Evolutionary conservation across 2,329 filamentous ascomycete species (phyloP), one percentile per base, ranked within the genome.

Genomic region (Microcyclosporella mali): DNA sequence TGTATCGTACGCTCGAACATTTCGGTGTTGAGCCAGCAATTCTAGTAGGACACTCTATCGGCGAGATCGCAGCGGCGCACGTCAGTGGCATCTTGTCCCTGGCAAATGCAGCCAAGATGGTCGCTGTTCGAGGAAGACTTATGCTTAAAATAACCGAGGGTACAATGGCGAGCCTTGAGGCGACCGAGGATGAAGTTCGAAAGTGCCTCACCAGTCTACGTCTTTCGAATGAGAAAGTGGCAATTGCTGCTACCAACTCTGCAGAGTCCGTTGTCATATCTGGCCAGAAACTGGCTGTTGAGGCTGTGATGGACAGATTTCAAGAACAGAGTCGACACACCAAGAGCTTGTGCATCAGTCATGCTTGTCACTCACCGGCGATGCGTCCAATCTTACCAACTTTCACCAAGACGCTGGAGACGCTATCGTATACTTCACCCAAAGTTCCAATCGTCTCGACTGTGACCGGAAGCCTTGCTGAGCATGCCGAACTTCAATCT

Each of bases 1-100:
- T 77, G 1, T 60, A 71, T 0, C 62, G 72, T 14, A 51, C 68
- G 0, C 60, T 75, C 1, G 16, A n/a, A 7, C 27, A 44, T 6
- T 54, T 45, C 34, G 49, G 45, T 9, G 41, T 63, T 3, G 3
- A n/a, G 12, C 52, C 59, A 4, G 18, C 25, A 6, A 41, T 37
- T 14, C 56, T 64, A 0, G 43, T 57, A 16, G 62, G 63, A 3
- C 63, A 66, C 40, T 57, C 51, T 1, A 49, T 36, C n/a, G 63
- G 40, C 12, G 62, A 65, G 38, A 61, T 63, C 3, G 58, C 57
- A 11, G 60, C 61, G 0, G 59, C 62, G 2, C 62, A 58, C 38
- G 19, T 38, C 16, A 31, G 25, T 38, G 36, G 36, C 3, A 16
- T 15, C 14, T 9, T 38, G 11, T 29, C 21, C 6, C 21, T 38